Conservation (phyloP, 2,329 filamentous ascomycete genomes). For the Zasmidium citrigriseum region DNA sequence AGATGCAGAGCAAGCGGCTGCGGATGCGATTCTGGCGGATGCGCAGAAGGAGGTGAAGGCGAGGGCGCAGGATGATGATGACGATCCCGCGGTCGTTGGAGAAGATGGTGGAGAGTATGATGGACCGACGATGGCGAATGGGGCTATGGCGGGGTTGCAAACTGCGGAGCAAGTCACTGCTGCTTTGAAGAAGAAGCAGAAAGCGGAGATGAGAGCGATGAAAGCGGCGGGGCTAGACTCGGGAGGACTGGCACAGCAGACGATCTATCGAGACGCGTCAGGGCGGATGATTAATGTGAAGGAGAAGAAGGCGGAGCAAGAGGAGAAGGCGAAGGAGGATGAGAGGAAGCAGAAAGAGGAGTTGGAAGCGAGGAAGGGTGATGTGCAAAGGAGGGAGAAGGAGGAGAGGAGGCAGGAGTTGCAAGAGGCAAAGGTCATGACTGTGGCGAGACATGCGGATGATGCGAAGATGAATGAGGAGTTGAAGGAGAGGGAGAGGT, state of each 20-base stretch:
- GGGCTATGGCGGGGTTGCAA: conserved; percentile 84
- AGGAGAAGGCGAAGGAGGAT: conserved; percentile 74
- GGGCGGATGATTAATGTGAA: conserved; percentile 91
- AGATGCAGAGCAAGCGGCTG: conserved; percentile 62
- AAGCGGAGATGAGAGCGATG: conserved; percentile 59
- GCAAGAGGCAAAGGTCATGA: conserved; percentile 79
- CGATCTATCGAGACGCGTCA: conserved; percentile 92
- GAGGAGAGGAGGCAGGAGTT: conserved; percentile 66
- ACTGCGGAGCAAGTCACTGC: conserved; percentile 71
- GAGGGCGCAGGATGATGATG: conserved; percentile 35
- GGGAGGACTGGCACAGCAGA: conserved; percentile 64
- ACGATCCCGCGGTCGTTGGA: conserved; percentile 53
- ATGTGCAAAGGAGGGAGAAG: conserved; percentile 75
- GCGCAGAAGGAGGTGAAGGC: conserved; percentile 34
- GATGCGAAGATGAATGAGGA: conserved; percentile 85
- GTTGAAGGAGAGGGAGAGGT: conserved; percentile 72
- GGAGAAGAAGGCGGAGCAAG: conserved; percentile 84
- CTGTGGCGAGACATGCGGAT: conserved; percentile 76
- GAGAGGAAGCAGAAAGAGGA: conserved; percentile 65
- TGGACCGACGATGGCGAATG: conserved; percentile 76
- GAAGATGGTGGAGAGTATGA: conserved; percentile 52
- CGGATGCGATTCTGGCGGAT: conserved; percentile 46
- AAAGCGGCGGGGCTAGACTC: conserved; percentile 47
- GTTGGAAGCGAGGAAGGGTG: conserved; percentile 73
- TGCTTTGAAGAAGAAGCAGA: conserved; percentile 62